Evolutionary conservation across 2,329 filamentous ascomycete genomes (phyloP).

Genomic region (Ophiocordyceps camponoti-leonardi): DNA sequence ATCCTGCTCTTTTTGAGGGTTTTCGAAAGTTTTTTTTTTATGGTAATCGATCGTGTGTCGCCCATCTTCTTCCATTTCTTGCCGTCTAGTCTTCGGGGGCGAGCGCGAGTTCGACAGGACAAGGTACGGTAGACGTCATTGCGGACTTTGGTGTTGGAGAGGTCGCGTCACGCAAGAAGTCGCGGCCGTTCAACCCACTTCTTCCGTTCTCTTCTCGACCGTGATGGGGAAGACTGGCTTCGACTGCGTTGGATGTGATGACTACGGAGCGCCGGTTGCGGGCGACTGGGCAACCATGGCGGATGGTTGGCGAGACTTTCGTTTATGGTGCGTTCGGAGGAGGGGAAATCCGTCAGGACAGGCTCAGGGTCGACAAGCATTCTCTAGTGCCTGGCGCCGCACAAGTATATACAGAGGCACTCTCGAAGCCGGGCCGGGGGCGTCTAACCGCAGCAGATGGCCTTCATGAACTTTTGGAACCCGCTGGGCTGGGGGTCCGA

Average conservation of each 20-base stretch:
- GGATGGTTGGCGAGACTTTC: not conserved
- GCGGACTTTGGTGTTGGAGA: not conserved
- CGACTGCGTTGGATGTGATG: not conserved
- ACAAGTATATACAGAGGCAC: constrained; percentile 11
- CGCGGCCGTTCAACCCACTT: not conserved
- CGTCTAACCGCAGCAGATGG: constrained; percentile 68
- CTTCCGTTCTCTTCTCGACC: not conserved
- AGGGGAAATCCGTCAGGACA: not conserved
- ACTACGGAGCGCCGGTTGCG: not conserved
- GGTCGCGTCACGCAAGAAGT: not conserved
- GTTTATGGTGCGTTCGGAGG: not conserved
- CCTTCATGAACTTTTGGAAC: constrained; percentile 85
- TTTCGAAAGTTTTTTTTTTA: not conserved
- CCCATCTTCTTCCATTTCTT: not conserved
- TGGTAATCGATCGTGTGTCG: not conserved
- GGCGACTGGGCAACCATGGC: not conserved
- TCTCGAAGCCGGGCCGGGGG: constrained; percentile 8
- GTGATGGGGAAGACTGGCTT: not conserved
- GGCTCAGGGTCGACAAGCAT: not conserved
- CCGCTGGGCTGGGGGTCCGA: constrained; percentile 61
- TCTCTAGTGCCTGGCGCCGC: not conserved
- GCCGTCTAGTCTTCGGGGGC: not conserved
- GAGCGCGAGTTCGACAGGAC: not conserved
- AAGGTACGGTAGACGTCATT: not conserved
- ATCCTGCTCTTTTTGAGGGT: not conserved